Base-by-base conservation (phyloP, 345 rosid species). In the Clausena lansium region DNA sequence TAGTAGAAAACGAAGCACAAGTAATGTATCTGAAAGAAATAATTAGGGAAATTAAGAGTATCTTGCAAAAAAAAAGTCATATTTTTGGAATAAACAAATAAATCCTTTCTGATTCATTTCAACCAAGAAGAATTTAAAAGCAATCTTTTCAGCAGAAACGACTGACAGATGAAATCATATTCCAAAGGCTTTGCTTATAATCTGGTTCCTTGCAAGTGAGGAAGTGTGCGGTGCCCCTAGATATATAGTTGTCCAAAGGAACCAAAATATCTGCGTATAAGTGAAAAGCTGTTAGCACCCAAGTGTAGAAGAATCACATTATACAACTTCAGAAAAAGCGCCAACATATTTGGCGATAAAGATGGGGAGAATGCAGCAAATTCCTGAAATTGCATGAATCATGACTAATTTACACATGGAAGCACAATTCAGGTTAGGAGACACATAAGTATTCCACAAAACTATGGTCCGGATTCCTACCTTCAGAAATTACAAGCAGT, bases 161-260 rank as follows among this genome's bases (percentile, higher is more conserved):
- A 89, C 99, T 88, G 81, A 97, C 99, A 68, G 94, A 82, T 79
- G 99, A 94, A 81, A 94, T 85, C 94, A 97, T 92, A 70, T 77
- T 89, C 95, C 91, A 97, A 76, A 97, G 93, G 82, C 97, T 91
- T 84, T 94, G 97, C 90, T 91, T 98, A 89, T 97, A 97, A 86
- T 93, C 85, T 9, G 98, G 98, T 79, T 93, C 96, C 86, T 91
- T 94, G 93, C 94, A 93, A 28, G 87, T 73, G 68, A 97, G 92
- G 81, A 91, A 97, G 88, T 94, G 93, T 62, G 85, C 91, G 79
- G 97, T 93, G 82, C 98, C 99, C 88, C 98, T 87, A 20, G 98
- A 94, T 82, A 97, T 89, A 79, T 89, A 97, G 82, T 97, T 97
- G 89, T 93, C 99, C 89, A 97, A 83, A 22, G 99, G 99, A 83